These are phyloP conservation scores for Colletotrichum spinosum DNA, from an alignment of 2,329 filamentous ascomycete species.

Conservation along the genomic window DNA sequence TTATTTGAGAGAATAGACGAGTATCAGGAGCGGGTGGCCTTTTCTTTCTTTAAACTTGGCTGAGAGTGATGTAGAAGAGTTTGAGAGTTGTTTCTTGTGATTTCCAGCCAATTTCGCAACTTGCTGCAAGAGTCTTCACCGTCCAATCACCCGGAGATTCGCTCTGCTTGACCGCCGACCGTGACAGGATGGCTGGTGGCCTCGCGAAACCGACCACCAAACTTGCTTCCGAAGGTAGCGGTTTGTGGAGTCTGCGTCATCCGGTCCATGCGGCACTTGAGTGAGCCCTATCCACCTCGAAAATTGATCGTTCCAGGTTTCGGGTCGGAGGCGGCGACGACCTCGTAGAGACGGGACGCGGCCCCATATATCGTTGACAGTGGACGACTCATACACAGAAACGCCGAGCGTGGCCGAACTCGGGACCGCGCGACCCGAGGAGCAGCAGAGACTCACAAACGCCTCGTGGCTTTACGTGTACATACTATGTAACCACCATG, in stretches of 20 bases:
- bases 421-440: constrained; percentile 13
- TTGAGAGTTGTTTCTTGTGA: too few species aligned
- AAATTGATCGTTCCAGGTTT: background rate
- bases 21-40: background rate
- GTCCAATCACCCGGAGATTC: too few species aligned
- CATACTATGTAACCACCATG: background rate
- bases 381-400: constrained; percentile 14
- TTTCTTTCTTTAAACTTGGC: too few species aligned
- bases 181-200: too few species aligned
- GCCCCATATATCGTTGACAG: constrained; percentile 1
- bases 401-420: constrained; percentile 20
- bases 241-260: too few species aligned
- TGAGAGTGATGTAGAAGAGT: too few species aligned
- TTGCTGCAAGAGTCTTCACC: too few species aligned
- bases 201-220: too few species aligned
- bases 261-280: too few species aligned
- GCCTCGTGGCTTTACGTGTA: background rate
- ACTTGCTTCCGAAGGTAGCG: too few species aligned
- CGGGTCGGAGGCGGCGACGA: background rate
- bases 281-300: background rate
- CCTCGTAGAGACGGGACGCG: background rate
- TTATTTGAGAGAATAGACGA: constrained; percentile 14
- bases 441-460: background rate
- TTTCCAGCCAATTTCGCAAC: too few species aligned
- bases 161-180: too few species aligned